A percentile compares a stretch with the other conserved stretches of the same genome.
Conservation (phyloP, 1,139 yeast species). For the Tardiomyces blankii region DNA sequence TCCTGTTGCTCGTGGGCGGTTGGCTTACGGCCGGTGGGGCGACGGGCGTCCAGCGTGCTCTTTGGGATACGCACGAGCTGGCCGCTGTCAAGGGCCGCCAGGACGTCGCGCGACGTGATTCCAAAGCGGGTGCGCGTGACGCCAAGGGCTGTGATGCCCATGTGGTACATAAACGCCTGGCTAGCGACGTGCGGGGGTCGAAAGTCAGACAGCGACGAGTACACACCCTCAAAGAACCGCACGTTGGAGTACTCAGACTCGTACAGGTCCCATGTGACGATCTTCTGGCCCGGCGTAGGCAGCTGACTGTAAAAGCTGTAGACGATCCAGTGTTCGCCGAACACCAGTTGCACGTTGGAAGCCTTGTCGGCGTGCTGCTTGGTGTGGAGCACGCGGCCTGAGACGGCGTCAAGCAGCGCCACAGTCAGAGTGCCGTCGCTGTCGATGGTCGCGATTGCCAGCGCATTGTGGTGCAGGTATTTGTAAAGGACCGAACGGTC, state of each 20-base stretch:
- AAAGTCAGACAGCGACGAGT: constrained; percentile 30
- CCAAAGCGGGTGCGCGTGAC: constrained; percentile 62
- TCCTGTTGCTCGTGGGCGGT: constrained; percentile 47
- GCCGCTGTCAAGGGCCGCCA: constrained; percentile 47
- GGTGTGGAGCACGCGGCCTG: constrained; percentile 53
- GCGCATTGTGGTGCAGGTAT: constrained; percentile 61
- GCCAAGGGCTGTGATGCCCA: constrained; percentile 28
- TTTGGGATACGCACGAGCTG: constrained; percentile 67
- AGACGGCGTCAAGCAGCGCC: constrained; percentile 51
- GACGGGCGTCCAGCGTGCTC: constrained; percentile 24
- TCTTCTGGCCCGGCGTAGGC: constrained; percentile 45
- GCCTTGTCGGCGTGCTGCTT: constrained; percentile 30
- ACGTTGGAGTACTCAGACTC: constrained; percentile 33
- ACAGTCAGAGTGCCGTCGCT: constrained; percentile 23
- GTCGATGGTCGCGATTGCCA: constrained; percentile 43
- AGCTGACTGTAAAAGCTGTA: constrained; percentile 48
- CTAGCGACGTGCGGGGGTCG: constrained; percentile 35
- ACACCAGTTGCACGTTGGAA: constrained; percentile 35
- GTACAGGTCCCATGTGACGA: constrained; percentile 69
- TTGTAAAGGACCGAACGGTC: constrained; percentile 74
- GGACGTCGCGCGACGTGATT: constrained; percentile 58
- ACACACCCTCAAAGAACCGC: constrained; percentile 16
- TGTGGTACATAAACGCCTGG: constrained; percentile 42
- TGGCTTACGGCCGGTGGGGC: constrained; percentile 40
- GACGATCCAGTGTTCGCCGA: constrained; percentile 80